These are phyloP conservation scores for Fusarium hostae DNA, from an alignment of 2,329 filamentous ascomycete species.

Conservation along the genomic window DNA sequence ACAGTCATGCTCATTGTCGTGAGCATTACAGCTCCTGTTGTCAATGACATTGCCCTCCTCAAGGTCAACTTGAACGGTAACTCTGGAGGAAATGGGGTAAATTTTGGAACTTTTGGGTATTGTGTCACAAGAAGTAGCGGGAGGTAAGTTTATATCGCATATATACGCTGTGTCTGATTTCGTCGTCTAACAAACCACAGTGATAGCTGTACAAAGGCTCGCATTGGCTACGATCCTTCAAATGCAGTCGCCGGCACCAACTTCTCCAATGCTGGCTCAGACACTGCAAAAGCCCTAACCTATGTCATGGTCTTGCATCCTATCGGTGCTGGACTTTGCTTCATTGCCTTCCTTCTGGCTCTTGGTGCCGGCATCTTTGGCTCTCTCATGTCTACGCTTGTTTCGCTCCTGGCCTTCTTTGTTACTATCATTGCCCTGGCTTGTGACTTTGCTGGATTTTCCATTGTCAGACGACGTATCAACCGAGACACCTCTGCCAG, in stretches of 20 bases:
- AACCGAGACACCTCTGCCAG: constrained; percentile 57
- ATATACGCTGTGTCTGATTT: neutral
- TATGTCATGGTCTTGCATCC: constrained; percentile 72
- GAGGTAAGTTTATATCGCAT: constrained; percentile 20
- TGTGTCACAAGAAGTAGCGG: constrained; percentile 54
- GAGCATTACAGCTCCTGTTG: constrained; percentile 68
- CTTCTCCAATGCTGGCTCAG: constrained; percentile 56
- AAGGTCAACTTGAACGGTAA: constrained; percentile 60
- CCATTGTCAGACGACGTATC: constrained; percentile 63
- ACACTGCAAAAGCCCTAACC: constrained; percentile 62
- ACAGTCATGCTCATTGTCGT: constrained; percentile 68
- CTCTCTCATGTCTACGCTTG: constrained; percentile 61
- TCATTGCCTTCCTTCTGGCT: constrained; percentile 68
- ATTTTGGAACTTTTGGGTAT: constrained; percentile 71
- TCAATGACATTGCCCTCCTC: constrained; percentile 64
- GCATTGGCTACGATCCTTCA: constrained; percentile 67
- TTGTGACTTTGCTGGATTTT: constrained; percentile 68
- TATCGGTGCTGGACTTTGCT: constrained; percentile 65
- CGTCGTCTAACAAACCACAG: constrained; percentile 34
- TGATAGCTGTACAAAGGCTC: constrained; percentile 60
- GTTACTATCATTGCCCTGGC: constrained; percentile 61
- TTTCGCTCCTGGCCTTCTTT: constrained; percentile 63
- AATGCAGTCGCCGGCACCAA: constrained; percentile 54
- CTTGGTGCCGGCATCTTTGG: constrained; percentile 64
- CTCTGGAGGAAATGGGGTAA: constrained; percentile 54